phyloP scores from a whole-genome alignment of 202 grass and related monocot species.

The Setaria viridis region DNA sequence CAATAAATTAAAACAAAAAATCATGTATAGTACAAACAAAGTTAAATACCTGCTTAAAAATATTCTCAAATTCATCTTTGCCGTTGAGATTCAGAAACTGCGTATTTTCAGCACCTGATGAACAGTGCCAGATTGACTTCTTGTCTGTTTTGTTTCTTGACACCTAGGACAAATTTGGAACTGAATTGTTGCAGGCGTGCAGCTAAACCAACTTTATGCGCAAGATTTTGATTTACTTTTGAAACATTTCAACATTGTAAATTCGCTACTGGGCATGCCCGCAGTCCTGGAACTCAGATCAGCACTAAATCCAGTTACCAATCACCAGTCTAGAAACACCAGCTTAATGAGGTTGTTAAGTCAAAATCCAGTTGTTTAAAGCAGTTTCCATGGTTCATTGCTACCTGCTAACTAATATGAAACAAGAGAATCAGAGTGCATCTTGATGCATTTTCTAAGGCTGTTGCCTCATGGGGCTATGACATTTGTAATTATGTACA shows the following conservation, averaged over 20 bases:
- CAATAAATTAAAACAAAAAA: not conserved
- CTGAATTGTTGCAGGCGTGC: not conserved
- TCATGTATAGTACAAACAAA: not conserved
- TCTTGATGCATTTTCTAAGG: conserved; percentile 2
- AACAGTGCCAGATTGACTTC: not conserved
- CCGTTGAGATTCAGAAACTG: not conserved
- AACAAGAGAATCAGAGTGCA: conserved; percentile 1
- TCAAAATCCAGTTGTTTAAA: not conserved
- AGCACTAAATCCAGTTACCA: not conserved
- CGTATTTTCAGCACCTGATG: not conserved
- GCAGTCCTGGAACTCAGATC: not conserved
- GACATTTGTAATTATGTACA: not conserved
- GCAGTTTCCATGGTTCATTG: not conserved
- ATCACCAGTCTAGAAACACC: not conserved
- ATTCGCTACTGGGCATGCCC: not conserved
- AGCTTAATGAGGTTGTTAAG: conserved; percentile 7
- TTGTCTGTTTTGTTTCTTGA: not conserved
- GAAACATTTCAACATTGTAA: not conserved
- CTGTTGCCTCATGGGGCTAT: not conserved
- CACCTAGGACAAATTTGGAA: not conserved
- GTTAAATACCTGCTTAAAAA: not conserved
- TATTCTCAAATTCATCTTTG: not conserved
- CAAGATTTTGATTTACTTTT: not conserved
- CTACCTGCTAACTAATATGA: not conserved
- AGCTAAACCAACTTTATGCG: not conserved